These are phyloP conservation scores for Yamadazyma dushanensis DNA, from an alignment of 1,139 yeast genomes.

Conservation along the genomic window DNA sequence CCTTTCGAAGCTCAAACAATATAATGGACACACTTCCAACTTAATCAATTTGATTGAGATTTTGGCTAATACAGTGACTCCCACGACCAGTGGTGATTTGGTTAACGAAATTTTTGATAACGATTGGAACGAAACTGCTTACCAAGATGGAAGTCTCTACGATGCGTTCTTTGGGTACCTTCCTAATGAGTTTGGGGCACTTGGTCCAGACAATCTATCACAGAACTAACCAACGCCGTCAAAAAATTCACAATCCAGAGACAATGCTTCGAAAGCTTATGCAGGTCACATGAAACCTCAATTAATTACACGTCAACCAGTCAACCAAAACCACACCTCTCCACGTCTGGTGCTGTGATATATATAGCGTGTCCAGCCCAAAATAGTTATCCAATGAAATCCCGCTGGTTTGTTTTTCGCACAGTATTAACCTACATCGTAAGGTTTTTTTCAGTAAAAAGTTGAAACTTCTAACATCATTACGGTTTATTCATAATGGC, in stretches of 20 bases:
- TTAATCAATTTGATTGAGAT: slow-evolving; percentile 10
- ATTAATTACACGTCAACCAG: too few species aligned
- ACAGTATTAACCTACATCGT: slow-evolving; percentile 7
- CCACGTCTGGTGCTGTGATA: not conserved
- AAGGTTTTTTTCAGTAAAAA: slow-evolving; percentile 8
- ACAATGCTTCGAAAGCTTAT: too few species aligned
- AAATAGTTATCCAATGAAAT: slow-evolving; percentile 9
- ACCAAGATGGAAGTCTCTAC: slow-evolving; percentile 3
- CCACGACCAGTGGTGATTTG: slow-evolving; percentile 4
- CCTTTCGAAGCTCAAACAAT: slow-evolving; percentile 5
- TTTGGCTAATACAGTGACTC: slow-evolving; percentile 7
- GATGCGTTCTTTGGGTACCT: slow-evolving; percentile 4
- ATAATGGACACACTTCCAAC: slow-evolving; percentile 8
- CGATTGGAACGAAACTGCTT: slow-evolving; percentile 5
- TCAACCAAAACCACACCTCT: not conserved
- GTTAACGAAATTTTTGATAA: slow-evolving; percentile 7
- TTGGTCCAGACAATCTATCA: not conserved
- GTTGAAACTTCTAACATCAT: slow-evolving; percentile 1
- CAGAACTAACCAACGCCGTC: too few species aligned
- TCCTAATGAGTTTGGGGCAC: slow-evolving; percentile 3
- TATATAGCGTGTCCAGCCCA: slow-evolving; percentile 3
- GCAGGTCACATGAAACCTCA: too few species aligned
- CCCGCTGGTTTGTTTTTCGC: slow-evolving; percentile 8
- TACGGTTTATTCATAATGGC: slow-evolving; percentile 29
- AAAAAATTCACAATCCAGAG: too few species aligned